These are phyloP conservation scores for Triticum timopheevii DNA, from an alignment of 176 grass and related monocot genomes.

Conservation along the genomic window DNA sequence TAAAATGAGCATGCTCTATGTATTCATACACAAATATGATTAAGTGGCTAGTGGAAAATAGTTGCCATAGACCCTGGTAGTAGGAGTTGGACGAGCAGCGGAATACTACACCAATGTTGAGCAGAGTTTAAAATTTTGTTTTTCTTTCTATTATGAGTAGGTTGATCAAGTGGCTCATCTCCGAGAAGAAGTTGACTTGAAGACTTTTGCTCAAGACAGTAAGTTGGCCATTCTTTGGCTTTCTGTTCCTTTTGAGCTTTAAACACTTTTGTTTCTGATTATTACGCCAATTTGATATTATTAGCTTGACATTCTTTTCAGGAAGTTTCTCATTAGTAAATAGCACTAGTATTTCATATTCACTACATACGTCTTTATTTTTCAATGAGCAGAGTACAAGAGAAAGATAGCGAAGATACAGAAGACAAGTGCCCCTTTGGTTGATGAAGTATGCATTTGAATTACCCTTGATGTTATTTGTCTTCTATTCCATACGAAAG, in stretches of 20 bases:
- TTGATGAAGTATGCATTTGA: slow-evolving; percentile 66
- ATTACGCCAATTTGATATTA: background rate
- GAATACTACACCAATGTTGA: slow-evolving; percentile 5
- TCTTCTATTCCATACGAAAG: background rate
- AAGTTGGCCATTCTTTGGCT: slow-evolving; percentile 3
- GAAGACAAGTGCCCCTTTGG: slow-evolving; percentile 43
- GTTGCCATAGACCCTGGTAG: slow-evolving; percentile 7
- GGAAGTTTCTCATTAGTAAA: background rate
- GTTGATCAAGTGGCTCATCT: slow-evolving; percentile 67
- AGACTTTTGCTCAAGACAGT: slow-evolving; percentile 75
- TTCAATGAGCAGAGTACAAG: slow-evolving; percentile 65
- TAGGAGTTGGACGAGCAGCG: background rate
- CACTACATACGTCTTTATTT: background rate
- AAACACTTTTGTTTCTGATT: background rate
- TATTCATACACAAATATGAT: background rate
- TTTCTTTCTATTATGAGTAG: slow-evolving; percentile 49
- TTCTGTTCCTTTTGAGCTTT: slow-evolving; percentile 10
- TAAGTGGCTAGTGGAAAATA: background rate
- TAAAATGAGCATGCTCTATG: slow-evolving; percentile 4
- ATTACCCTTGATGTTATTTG: slow-evolving; percentile 5
- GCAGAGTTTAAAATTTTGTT: slow-evolving; percentile 12
- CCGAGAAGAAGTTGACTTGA: slow-evolving; percentile 76
- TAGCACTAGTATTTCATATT: slow-evolving; percentile 2
- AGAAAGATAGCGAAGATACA: slow-evolving; percentile 73
- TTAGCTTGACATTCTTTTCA: slow-evolving; percentile 8